phyloP scores from a whole-genome alignment of 495 filamentous ascomycete species.

The Lindgomyces ingoldianus region DNA sequence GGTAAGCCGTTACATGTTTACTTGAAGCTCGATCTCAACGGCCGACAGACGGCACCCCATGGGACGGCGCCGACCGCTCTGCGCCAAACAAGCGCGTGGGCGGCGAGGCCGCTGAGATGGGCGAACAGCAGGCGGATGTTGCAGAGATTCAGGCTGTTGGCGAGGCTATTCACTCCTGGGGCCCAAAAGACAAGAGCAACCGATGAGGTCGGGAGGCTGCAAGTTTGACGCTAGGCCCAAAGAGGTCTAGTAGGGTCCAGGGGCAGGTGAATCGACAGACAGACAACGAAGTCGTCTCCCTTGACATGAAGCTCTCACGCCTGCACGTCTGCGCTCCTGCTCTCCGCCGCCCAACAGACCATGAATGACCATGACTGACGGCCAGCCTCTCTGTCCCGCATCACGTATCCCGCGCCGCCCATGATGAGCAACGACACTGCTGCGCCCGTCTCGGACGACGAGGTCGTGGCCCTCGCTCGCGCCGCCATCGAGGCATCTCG shows the following conservation, averaged over 20 bases:
- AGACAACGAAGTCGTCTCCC: not conserved
- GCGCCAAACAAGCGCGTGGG: no score
- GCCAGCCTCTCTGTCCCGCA: not conserved
- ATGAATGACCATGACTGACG: slow-evolving; percentile 15
- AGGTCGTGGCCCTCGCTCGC: slow-evolving; percentile 36
- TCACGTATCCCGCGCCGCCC: slow-evolving; percentile 17
- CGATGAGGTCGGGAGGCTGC: no score
- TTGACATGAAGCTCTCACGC: not conserved
- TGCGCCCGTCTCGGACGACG: slow-evolving; percentile 36
- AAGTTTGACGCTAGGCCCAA: not conserved
- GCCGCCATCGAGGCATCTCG: slow-evolving; percentile 35
- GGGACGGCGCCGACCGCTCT: no score
- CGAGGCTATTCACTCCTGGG: not conserved
- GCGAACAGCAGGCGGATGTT: not conserved
- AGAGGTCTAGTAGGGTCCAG: not conserved
- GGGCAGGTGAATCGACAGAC: not conserved
- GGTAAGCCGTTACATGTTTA: not conserved
- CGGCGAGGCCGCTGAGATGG: no score
- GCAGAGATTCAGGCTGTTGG: not conserved
- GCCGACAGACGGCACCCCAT: not conserved
- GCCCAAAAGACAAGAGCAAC: no score
- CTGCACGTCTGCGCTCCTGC: not conserved
- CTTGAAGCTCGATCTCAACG: not conserved
- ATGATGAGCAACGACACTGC: slow-evolving; percentile 38
- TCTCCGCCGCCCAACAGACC: no score